Evolutionary conservation across 2,329 filamentous ascomycete species (phyloP), one percentile per base, ranked within the genome.

Genomic region (Phyllosticta ampelicida): DNA sequence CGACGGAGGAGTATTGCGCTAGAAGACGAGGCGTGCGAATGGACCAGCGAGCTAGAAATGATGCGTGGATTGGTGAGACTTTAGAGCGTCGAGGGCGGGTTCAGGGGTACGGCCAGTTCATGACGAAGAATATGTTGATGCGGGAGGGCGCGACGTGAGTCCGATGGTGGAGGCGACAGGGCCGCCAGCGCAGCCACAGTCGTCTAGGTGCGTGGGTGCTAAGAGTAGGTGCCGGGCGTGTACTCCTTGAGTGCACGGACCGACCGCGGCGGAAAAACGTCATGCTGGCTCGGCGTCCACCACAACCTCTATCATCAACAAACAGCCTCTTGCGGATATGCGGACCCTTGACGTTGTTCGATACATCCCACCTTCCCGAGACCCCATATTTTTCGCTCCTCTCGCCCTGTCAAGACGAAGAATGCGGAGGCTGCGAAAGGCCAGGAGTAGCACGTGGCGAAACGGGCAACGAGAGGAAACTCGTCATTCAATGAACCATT

Each of bases 71-170:
- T 44, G 36, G 36, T n/a, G 36, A n/a, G 16, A 16, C 36, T 44
- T 13, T 8, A 8, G n/a, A 44, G 36, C 11, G 36, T n/a, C 36
- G 36, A 8, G 13, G n/a, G 13, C 36, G 30, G 3, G 8, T 48
- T 72, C 75, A 78, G 62, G 76, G 76, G 64, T 78, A 78, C 23
- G 76, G 76, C 76, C 76, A 78, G 67, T 76, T 76, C 76, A 78
- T 78, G 44, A 60, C 70, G 63, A 54, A 10, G 19, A n/a, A n/a
- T n/a, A 21, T 16, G 18, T 6, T 26, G 11, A 4, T 9, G 13
- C 10, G 20, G 5, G 30, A 21, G 29, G 8, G 29, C 20, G 49
- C 21, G 9, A 52, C 6, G 10, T 19, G 49, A 26, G 49, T 44
- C 20, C 9, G 36, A 16, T 9, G 23, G 9, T 9, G 20, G 54